These are phyloP conservation scores for Agaricales sp. DNA, from an alignment of 1,284 basidiomycete species.

Conservation along the genomic window DNA sequence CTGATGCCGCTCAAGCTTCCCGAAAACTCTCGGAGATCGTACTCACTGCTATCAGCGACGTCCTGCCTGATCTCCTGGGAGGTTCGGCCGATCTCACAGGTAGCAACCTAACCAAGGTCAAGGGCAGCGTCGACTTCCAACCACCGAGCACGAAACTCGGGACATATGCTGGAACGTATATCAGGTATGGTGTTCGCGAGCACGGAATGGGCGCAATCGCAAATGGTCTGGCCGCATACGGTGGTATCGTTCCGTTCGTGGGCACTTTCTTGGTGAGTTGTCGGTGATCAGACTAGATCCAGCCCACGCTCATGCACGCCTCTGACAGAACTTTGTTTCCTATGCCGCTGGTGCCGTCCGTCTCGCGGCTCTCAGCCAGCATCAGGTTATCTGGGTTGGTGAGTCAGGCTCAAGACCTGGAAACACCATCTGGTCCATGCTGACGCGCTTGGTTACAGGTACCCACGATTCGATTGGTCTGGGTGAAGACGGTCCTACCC, in stretches of 20 bases:
- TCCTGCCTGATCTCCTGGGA: slow-evolving; percentile 78
- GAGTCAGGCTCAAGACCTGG: slow-evolving; percentile 25
- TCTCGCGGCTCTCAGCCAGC: slow-evolving; percentile 80
- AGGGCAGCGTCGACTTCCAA: slow-evolving; percentile 86
- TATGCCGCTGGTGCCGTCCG: slow-evolving; percentile 91
- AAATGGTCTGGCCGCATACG: slow-evolving; percentile 84
- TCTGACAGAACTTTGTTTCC: slow-evolving; percentile 81
- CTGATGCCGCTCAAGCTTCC: slow-evolving; percentile 80
- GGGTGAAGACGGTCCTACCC: slow-evolving; percentile 93
- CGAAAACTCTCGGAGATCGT: slow-evolving; percentile 92
- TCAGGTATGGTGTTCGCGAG: slow-evolving; percentile 95
- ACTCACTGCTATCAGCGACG: slow-evolving; percentile 66
- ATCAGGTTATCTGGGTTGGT: slow-evolving; percentile 91
- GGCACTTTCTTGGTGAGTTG: slow-evolving; percentile 73
- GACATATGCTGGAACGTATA: slow-evolving; percentile 79
- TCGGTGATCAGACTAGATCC: neutral
- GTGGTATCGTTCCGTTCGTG: slow-evolving; percentile 76
- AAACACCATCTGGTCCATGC: too few relatives aligned
- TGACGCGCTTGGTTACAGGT: too few relatives aligned
- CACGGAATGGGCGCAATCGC: slow-evolving; percentile 96
- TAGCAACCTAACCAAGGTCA: slow-evolving; percentile 84
- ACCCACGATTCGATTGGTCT: slow-evolving; percentile 89
- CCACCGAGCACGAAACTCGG: slow-evolving; percentile 80
- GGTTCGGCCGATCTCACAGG: slow-evolving; percentile 92
- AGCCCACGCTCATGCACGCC: slow-evolving; percentile 9